Percentiles rank a stretch among this genome's conserved stretches.
Conservation (phyloP, 1,284 basidiomycete genomes). For the Amylostereum chailletii region DNA sequence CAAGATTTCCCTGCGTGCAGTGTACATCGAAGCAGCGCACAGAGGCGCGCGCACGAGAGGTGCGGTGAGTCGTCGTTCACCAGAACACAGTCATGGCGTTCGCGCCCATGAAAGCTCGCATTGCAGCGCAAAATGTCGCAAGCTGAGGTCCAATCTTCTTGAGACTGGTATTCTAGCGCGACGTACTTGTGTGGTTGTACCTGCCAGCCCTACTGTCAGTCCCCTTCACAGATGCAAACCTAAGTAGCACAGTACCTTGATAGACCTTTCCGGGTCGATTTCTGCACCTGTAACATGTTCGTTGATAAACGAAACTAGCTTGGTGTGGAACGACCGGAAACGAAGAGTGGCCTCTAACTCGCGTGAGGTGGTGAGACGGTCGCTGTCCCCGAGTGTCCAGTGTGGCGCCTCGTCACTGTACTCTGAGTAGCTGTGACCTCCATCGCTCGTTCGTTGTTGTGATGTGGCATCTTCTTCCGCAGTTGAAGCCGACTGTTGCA, state of each 20-base stretch:
- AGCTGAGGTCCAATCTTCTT: slow-evolving; percentile 16
- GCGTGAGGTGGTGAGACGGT: neutral
- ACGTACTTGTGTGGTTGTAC: slow-evolving; percentile 16
- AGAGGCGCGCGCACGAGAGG: slow-evolving; percentile 11
- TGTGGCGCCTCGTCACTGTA: neutral
- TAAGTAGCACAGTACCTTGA: neutral
- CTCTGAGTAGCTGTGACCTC: neutral
- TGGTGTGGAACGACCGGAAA: slow-evolving; percentile 1
- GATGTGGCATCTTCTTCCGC: neutral
- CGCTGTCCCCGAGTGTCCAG: neutral
- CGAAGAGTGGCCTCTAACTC: neutral
- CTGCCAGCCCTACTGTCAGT: slow-evolving; percentile 7
- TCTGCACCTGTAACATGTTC: neutral
- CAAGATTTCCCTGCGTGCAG: slow-evolving; percentile 8
- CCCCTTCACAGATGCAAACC: neutral
- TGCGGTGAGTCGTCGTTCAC: slow-evolving; percentile 14
- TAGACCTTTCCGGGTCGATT: neutral
- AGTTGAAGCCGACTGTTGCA: neutral
- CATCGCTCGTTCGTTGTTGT: neutral
- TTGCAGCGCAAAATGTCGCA: slow-evolving; percentile 19
- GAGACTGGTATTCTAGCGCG: slow-evolving; percentile 17
- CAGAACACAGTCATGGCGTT: slow-evolving; percentile 16
- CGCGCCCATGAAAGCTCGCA: slow-evolving; percentile 12
- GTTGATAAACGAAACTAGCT: slow-evolving; percentile 11
- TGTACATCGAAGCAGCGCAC: slow-evolving; percentile 10